Conservation (phyloP, 2,329 filamentous ascomycete genomes). For the Pleoardoris graminearum region DNA sequence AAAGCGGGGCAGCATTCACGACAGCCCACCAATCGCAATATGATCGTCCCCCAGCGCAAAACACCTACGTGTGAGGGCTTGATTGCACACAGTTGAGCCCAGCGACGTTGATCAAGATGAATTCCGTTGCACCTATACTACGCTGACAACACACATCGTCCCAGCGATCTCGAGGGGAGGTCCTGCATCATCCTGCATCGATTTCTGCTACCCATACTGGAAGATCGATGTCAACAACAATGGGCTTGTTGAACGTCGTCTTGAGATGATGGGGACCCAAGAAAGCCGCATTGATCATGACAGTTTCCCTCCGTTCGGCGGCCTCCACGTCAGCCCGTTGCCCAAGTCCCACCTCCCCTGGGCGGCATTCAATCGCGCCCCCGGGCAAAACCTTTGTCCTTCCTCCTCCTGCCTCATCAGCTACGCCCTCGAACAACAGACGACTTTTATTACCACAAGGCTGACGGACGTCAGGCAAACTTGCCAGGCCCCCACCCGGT, state of each 20-base stretch:
- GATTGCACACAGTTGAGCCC: constrained; percentile 16
- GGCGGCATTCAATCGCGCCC: constrained; percentile 22
- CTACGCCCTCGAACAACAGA: constrained; percentile 23
- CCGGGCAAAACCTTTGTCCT: constrained; percentile 19
- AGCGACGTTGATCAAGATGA: constrained; percentile 1
- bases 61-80: constrained; percentile 19
- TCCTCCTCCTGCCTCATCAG: constrained; percentile 27
- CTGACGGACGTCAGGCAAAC: constrained; percentile 20
- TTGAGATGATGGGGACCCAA: constrained; percentile 64
- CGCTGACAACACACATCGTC: constrained; percentile 28
- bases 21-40: constrained; percentile 14
- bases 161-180: constrained; percentile 16
- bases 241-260: constrained; percentile 73
- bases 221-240: constrained; percentile 80
- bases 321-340: constrained; percentile 25
- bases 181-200: constrained; percentile 20
- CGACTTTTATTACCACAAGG: constrained; percentile 29
- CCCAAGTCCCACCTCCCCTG: constrained; percentile 21
- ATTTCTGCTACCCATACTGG: constrained; percentile 56
- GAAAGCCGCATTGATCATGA: constrained; percentile 78
- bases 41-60: constrained; percentile 3
- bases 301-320: constrained; percentile 65
- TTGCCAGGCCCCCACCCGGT: constrained; percentile 25
- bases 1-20: constrained; percentile 26
- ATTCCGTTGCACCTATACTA: constrained; percentile 11